These are phyloP conservation scores for Kodamaea restingae DNA, from an alignment of 805 yeast species.

Conservation along the genomic window DNA sequence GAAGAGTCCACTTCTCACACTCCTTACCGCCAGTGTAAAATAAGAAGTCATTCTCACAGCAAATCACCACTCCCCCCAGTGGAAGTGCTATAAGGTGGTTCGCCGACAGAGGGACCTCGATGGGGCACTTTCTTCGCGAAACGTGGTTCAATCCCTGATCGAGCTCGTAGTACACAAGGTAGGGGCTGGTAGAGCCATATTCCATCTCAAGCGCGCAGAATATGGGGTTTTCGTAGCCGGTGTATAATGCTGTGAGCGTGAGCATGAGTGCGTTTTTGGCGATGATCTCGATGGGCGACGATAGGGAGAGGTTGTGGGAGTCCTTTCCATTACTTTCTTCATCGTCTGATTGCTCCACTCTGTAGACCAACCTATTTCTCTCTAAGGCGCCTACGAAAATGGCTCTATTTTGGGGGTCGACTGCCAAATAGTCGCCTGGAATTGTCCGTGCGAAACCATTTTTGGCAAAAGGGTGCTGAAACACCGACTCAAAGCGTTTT, in stretches of 20 bases:
- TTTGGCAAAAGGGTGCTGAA: constrained; percentile 67
- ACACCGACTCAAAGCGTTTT: constrained; percentile 42
- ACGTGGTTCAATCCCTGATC: constrained; percentile 85
- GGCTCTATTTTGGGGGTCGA: constrained; percentile 72
- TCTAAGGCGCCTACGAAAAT: constrained; percentile 70
- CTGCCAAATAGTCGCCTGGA: constrained; percentile 69
- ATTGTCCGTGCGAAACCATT: constrained; percentile 69
- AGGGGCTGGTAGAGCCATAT: constrained; percentile 25
- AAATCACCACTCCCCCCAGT: constrained; percentile 62
- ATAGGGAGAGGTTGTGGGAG: constrained; percentile 11
- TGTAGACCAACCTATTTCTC: constrained; percentile 65
- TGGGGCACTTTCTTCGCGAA: constrained; percentile 35
- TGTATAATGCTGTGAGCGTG: constrained; percentile 58
- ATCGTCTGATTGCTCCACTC: constrained; percentile 43
- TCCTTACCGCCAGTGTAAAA: constrained; percentile 44
- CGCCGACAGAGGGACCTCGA: constrained; percentile 31
- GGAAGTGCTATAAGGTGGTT: constrained; percentile 65
- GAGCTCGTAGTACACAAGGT: constrained; percentile 68
- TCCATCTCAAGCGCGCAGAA: constrained; percentile 78
- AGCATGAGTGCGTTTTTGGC: constrained; percentile 50
- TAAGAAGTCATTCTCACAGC: constrained; percentile 49
- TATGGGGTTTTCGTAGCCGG: constrained; percentile 68
- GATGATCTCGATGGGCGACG: constrained; percentile 73
- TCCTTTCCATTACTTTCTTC: constrained; percentile 13
- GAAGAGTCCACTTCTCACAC: constrained; percentile 40